Evolutionary conservation across 2,329 filamentous ascomycete species (phyloP).

Genomic region (Fonsecaea pugnacius): DNA sequence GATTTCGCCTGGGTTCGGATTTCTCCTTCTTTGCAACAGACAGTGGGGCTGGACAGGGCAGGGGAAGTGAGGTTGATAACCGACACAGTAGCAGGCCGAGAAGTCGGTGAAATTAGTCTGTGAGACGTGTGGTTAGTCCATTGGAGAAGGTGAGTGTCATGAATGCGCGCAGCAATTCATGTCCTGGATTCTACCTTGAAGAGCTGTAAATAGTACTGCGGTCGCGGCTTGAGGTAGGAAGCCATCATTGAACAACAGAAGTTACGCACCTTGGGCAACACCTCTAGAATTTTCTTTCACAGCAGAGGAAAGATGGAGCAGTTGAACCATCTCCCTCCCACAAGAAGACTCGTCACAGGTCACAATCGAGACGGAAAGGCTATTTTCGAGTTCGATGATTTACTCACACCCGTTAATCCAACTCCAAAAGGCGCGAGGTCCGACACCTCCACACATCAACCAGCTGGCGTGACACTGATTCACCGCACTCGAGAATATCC

Average conservation of each 20-base stretch:
- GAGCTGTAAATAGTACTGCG: neutral
- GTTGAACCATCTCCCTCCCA: neutral
- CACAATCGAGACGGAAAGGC: constrained; percentile 38
- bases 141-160: neutral
- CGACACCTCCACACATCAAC: constrained; percentile 9
- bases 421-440: constrained; percentile 28
- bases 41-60: neutral
- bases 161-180: neutral
- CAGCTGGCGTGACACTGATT: neutral
- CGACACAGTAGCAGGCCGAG: neutral
- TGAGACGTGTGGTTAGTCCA: neutral
- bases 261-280: neutral
- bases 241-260: neutral
- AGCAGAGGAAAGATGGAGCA: neutral
- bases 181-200: neutral
- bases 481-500: constrained; percentile 7
- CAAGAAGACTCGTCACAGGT: constrained; percentile 38
- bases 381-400: constrained; percentile 39
- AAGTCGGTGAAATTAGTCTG: neutral
- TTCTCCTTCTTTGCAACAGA: neutral
- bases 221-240: neutral
- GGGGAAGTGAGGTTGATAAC: neutral
- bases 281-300: neutral
- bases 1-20: neutral
- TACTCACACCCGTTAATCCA: constrained; percentile 42